These are phyloP conservation scores for Curvularia eragrostidis DNA, from an alignment of 2,329 filamentous ascomycete genomes.

Conservation along the genomic window DNA sequence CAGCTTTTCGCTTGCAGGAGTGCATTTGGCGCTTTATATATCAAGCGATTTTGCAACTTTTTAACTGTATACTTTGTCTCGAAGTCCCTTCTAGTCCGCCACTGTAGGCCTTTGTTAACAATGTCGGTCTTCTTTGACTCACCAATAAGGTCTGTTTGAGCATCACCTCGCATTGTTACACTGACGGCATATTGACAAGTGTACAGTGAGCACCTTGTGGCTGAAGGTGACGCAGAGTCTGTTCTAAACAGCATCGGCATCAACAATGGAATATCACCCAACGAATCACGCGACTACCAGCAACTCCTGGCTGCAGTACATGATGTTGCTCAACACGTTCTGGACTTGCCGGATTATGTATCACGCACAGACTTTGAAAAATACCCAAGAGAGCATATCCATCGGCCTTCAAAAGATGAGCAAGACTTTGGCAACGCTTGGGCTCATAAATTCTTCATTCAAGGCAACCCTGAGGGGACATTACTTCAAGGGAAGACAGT, in stretches of 20 bases:
- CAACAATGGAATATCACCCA: constrained; percentile 36
- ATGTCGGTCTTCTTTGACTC: constrained; percentile 44
- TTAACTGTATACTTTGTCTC: not conserved
- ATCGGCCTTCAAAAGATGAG: constrained; percentile 42
- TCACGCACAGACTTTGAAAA: constrained; percentile 50
- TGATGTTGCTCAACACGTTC: constrained; percentile 58
- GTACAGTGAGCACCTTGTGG: constrained; percentile 31
- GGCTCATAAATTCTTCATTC: constrained; percentile 60
- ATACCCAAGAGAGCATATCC: constrained; percentile 57
- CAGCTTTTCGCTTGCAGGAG: not conserved
- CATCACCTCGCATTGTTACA: not conserved
- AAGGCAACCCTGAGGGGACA: constrained; percentile 33
- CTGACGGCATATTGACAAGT: constrained; percentile 2
- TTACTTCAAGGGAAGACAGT: constrained; percentile 52
- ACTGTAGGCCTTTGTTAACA: not conserved
- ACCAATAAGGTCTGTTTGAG: constrained; percentile 27
- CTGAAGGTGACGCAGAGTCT: constrained; percentile 33
- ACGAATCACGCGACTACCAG: constrained; percentile 56
- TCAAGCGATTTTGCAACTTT: not conserved
- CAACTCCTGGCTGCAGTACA: constrained; percentile 60
- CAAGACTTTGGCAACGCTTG: constrained; percentile 57
- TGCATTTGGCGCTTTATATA: not conserved
- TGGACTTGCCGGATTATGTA: constrained; percentile 57
- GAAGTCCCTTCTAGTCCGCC: not conserved
- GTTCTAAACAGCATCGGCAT: constrained; percentile 33